These are phyloP conservation scores for Saccharomycopsis schoenii DNA, from an alignment of 805 yeast species.

Conservation along the genomic window DNA sequence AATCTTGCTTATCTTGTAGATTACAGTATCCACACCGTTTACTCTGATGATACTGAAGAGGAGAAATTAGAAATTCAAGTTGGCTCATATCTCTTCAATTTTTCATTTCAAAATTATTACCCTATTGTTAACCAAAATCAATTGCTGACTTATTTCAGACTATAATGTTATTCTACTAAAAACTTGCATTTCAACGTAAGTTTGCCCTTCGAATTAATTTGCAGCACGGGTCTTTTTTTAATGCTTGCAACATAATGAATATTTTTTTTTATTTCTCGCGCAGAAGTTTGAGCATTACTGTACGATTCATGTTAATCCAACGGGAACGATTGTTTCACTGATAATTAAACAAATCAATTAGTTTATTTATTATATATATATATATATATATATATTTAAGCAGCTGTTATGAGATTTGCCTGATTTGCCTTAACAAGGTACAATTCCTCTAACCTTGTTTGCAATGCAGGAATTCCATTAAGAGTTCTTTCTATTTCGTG, in stretches of 20 bases:
- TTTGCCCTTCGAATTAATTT: too few relatives aligned
- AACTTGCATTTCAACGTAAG: too few relatives aligned
- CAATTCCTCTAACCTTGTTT: slow-evolving; percentile 57
- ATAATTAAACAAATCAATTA: too few relatives aligned
- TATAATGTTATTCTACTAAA: too few relatives aligned
- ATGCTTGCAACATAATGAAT: too few relatives aligned
- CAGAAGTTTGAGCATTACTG: neutral
- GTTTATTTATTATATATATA: neutral
- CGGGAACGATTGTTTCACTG: too few relatives aligned
- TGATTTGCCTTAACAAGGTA: slow-evolving; percentile 34
- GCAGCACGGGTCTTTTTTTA: too few relatives aligned
- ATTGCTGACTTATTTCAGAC: too few relatives aligned
- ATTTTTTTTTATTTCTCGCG: too few relatives aligned
- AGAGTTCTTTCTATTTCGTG: slow-evolving; percentile 57
- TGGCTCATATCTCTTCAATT: neutral
- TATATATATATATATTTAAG: neutral
- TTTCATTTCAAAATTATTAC: too few relatives aligned
- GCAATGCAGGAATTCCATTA: slow-evolving; percentile 59
- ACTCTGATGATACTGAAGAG: slow-evolving; percentile 1
- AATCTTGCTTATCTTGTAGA: neutral
- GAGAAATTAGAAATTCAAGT: neutral
- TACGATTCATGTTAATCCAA: neutral
- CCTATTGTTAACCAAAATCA: too few relatives aligned
- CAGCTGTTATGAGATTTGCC: neutral
- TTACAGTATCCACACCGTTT: slow-evolving; percentile 15